Conservation (phyloP, 371 early-diverging fungal genomes). For the Haplosporangium sp. region DNA sequence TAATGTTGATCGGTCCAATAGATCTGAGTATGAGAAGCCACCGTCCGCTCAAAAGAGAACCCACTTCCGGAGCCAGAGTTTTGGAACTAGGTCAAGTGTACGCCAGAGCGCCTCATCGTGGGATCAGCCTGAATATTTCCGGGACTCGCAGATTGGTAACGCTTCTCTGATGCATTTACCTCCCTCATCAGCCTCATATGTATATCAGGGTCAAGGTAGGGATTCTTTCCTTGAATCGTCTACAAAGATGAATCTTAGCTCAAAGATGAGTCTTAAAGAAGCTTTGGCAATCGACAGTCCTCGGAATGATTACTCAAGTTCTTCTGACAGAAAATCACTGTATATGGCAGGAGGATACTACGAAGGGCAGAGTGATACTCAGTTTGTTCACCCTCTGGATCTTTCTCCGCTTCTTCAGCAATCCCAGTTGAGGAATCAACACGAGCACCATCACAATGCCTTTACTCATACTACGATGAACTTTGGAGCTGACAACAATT, state of each 20-base stretch:
- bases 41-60: background rate
- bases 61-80: slow-evolving; percentile 30
- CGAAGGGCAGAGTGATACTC: slow-evolving; percentile 12
- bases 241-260: background rate
- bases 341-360: background rate
- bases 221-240: background rate
- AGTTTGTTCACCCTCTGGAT: slow-evolving; percentile 30
- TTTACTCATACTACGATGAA: background rate
- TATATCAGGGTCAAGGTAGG: background rate
- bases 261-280: slow-evolving; percentile 14
- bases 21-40: background rate
- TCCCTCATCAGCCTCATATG: slow-evolving; percentile 4
- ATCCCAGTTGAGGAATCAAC: slow-evolving; percentile 3
- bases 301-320: background rate
- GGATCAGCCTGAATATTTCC: slow-evolving; percentile 4
- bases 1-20: background rate
- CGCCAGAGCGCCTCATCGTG: slow-evolving; percentile 11
- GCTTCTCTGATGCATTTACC: slow-evolving; percentile 13
- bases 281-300: slow-evolving; percentile 5
- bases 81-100: slow-evolving; percentile 5
- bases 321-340: background rate
- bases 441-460: background rate
- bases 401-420: slow-evolving; percentile 21
- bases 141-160: slow-evolving; percentile 15
- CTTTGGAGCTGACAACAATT: background rate